Evolutionary conservation across 2,329 filamentous ascomycete species (phyloP).

Genomic region (Aspergillus sp.): DNA sequence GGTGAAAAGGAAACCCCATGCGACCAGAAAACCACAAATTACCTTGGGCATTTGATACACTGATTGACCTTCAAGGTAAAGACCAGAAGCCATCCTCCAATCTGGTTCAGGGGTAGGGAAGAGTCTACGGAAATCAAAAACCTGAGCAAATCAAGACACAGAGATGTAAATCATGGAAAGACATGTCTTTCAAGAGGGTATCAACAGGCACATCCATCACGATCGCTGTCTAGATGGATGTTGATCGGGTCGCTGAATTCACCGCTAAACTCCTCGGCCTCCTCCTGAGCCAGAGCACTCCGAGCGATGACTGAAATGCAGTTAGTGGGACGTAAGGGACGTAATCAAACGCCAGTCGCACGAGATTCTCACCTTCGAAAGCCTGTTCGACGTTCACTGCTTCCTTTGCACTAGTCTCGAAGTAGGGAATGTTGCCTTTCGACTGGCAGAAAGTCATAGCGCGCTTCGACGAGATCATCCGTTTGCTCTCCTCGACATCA

Average conservation of each 20-base stretch:
- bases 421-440: slow-evolving; percentile 96
- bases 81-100: slow-evolving; percentile 10
- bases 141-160: slow-evolving; percentile 17
- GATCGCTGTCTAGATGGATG: slow-evolving; percentile 92
- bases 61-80: slow-evolving; percentile 10
- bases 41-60: slow-evolving; percentile 13
- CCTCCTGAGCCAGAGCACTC: slow-evolving; percentile 93
- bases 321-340: slow-evolving; percentile 8
- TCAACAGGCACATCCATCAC: slow-evolving; percentile 91
- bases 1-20: slow-evolving; percentile 11
- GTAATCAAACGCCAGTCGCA: background rate
- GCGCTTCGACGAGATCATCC: slow-evolving; percentile 92
- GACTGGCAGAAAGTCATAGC: slow-evolving; percentile 97
- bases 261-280: slow-evolving; percentile 94
- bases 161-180: slow-evolving; percentile 21
- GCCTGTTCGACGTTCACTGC: slow-evolving; percentile 95
- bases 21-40: slow-evolving; percentile 13
- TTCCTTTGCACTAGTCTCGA: slow-evolving; percentile 98
- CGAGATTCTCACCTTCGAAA: slow-evolving; percentile 63
- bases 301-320: slow-evolving; percentile 76
- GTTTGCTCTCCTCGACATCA: slow-evolving; percentile 95
- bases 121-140: slow-evolving; percentile 16
- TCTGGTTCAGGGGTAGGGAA: background rate
- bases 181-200: slow-evolving; percentile 21
- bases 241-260: slow-evolving; percentile 98